Evolutionary conservation across 805 yeast species (phyloP), one percentile per base, ranked within the genome.

Genomic region (Kodamaea neixiangensis): DNA sequence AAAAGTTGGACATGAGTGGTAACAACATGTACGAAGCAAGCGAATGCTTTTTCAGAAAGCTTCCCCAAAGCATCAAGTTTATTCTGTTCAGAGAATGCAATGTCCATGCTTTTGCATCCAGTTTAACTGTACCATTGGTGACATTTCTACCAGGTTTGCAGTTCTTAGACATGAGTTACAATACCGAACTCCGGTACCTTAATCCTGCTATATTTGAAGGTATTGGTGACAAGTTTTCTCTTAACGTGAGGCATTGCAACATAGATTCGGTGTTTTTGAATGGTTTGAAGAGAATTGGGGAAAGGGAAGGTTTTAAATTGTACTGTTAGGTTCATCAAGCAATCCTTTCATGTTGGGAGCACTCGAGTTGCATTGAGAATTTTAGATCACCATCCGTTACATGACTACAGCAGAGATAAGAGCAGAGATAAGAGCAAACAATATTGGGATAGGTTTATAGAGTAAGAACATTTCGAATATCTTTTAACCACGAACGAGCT

Each of bases 11-110:
- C 19, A 53, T 73, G 33, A 66, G 64, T 35, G 53, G 54, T 10
- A 73, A 73, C 50, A 44, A 49, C 41, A 50, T 73, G 6, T 46
- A 47, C 7, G 47, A 46, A 34, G 25, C 71, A 1, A 52, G 71
- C 1, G 20, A 20, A 9, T 46, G 55, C 1, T 58, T 66, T 47
- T 18, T 71, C 2, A 19, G 47, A 4, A 58, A 55, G 5, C 56
- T 72, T 7, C 77, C 77, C 1, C 39, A 51, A n/a, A 47, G 65
- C 20, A 50, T 73, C 5, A 60, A 64, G 44, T 37, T 7, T 0
- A 54, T 72, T n/a, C 62, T 54, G 57, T 33, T 71, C 7, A 41
- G 46, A 22, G 44, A 35, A 7, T 19, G 46, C 31, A 25, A 45
- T 4, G 5, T 42, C 2, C 33, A 20, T 5, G 14, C 18, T 7